These are phyloP conservation scores for Nigrospora osmanthi DNA, from an alignment of 2,329 filamentous ascomycete species.

Conservation along the genomic window DNA sequence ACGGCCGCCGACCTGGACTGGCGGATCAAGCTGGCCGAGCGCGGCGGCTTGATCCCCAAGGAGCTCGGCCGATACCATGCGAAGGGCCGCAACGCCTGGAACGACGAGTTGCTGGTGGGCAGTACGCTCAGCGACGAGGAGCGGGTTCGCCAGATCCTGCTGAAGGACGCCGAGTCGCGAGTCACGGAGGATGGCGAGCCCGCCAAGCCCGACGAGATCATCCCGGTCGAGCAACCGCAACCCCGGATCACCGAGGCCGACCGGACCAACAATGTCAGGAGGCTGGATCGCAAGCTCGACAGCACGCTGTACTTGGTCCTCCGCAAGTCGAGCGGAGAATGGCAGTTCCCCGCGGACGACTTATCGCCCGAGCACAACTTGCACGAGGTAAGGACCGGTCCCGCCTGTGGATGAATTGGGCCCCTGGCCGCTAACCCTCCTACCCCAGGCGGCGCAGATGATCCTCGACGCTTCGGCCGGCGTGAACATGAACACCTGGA, in stretches of 20 bases:
- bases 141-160: conserved; percentile 57
- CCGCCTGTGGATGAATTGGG: not conserved
- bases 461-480: conserved; percentile 72
- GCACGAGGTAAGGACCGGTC: conserved; percentile 59
- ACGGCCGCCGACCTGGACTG: conserved; percentile 81
- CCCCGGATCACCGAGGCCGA: conserved; percentile 73
- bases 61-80: conserved; percentile 83
- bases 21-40: conserved; percentile 75
- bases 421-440: not conserved
- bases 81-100: conserved; percentile 66
- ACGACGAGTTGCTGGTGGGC: conserved; percentile 80
- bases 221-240: conserved; percentile 63
- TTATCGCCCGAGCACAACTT: conserved; percentile 67
- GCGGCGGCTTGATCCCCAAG: conserved; percentile 64
- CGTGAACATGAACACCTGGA: conserved; percentile 97
- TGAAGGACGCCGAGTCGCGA: conserved; percentile 66
- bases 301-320: conserved; percentile 85
- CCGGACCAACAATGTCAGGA: conserved; percentile 60
- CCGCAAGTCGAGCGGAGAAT: conserved; percentile 60
- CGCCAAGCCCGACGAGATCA: conserved; percentile 49
- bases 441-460: conserved; percentile 68
- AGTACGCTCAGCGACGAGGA: conserved; percentile 58
- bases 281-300: conserved; percentile 72
- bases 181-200: conserved; percentile 54
- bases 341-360: conserved; percentile 74